phyloP scores from a whole-genome alignment of 139 green algal species.

The Chlorella sp. region DNA sequence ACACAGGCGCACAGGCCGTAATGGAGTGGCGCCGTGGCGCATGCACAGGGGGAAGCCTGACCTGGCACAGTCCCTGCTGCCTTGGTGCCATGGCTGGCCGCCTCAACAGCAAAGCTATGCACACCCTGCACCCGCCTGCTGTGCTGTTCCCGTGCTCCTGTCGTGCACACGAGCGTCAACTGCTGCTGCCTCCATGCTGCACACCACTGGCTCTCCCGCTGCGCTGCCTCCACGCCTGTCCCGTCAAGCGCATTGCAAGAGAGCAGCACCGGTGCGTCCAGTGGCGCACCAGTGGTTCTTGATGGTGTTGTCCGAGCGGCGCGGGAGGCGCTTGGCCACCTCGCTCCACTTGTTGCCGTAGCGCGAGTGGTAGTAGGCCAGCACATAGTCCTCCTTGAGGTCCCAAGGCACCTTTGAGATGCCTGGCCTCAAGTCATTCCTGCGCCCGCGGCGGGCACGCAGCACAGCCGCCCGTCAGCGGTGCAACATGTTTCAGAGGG shows the following conservation, averaged over 20 bases:
- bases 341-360: slow-evolving; percentile 12
- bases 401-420: slow-evolving; percentile 43
- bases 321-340: slow-evolving; percentile 62
- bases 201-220: neutral
- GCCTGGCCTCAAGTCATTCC: slow-evolving; percentile 44
- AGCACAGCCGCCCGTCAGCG: too few species aligned
- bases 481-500: too few species aligned
- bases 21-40: too few species aligned
- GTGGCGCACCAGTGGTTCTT: slow-evolving; percentile 80
- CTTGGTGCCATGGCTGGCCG: too few species aligned
- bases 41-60: too few species aligned
- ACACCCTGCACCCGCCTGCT: too few species aligned
- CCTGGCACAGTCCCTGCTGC: too few species aligned
- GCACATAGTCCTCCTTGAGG: slow-evolving; percentile 23
- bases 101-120: too few species aligned
- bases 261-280: neutral
- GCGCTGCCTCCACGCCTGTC: neutral
- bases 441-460: too few species aligned
- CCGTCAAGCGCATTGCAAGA: neutral
- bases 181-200: neutral
- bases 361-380: slow-evolving; percentile 6
- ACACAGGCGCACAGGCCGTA: too few species aligned
- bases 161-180: too few species aligned
- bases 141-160: too few species aligned
- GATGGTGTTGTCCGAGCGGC: slow-evolving; percentile 84